phyloP scores from a whole-genome alignment of 75 land plant species.

The Chamaecyparis obtusa region DNA sequence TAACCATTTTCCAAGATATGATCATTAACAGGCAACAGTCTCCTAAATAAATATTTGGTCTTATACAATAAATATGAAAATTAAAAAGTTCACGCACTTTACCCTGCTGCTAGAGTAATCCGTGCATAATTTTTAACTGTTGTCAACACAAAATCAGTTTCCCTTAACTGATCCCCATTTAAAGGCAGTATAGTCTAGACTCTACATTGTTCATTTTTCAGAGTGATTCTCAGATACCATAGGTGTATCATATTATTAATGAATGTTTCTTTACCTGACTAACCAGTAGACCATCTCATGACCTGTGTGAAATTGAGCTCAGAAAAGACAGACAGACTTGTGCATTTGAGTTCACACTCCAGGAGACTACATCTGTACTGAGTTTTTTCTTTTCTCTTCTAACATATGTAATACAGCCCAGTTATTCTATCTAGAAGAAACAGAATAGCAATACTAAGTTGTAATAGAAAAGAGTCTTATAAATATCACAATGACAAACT shows the following conservation, averaged over 20 bases:
- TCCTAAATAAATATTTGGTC: neutral
- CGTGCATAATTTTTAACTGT: neutral
- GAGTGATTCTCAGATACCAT: neutral
- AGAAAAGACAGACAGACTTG: neutral
- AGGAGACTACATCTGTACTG: neutral
- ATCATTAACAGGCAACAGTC: neutral
- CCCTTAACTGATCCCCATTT: neutral
- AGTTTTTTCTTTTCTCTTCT: neutral
- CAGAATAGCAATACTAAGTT: neutral
- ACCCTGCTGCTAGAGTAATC: neutral
- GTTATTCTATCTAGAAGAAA: neutral
- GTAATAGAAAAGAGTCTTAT: neutral
- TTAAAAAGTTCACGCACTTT: neutral
- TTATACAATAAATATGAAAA: neutral
- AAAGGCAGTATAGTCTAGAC: neutral
- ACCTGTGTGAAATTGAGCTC: neutral
- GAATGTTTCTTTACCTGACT: neutral
- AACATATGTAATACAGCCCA: neutral
- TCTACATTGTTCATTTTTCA: neutral
- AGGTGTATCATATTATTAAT: neutral
- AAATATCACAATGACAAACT: neutral
- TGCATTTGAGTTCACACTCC: neutral
- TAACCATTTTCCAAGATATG: too few species aligned
- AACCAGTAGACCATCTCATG: neutral
- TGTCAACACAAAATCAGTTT: neutral